Evolutionary conservation across 495 filamentous ascomycete species (phyloP).

Genomic region (Bathelium albidoporum): DNA sequence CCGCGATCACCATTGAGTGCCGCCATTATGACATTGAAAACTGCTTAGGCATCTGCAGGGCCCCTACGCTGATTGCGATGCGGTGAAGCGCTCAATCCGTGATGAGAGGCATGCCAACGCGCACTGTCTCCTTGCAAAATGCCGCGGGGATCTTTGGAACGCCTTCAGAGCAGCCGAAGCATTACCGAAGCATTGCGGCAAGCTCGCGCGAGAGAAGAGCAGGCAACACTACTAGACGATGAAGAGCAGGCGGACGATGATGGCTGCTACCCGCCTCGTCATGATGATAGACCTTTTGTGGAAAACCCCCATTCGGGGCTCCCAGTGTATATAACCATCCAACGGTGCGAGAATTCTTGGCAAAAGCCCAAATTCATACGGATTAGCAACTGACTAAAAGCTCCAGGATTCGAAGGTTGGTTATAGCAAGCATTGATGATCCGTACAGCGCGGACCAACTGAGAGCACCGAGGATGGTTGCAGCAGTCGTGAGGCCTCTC

Average conservation of each 20-base stretch:
- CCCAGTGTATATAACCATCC: slow-evolving; percentile 29
- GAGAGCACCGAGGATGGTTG: slow-evolving; percentile 56
- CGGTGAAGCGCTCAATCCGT: too few species aligned
- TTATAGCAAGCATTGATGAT: slow-evolving; percentile 42
- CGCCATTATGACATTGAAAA: too few species aligned
- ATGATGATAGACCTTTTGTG: slow-evolving; percentile 18
- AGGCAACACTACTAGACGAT: slow-evolving; percentile 29
- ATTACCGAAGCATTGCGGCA: slow-evolving; percentile 28
- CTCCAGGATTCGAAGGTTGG: slow-evolving; percentile 24
- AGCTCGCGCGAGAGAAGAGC: slow-evolving; percentile 28
- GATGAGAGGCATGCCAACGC: not conserved
- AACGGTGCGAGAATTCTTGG: slow-evolving; percentile 7
- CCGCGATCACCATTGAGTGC: too few species aligned
- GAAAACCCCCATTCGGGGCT: slow-evolving; percentile 26
- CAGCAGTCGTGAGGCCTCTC: slow-evolving; percentile 56
- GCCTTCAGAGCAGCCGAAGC: slow-evolving; percentile 19
- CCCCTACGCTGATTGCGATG: not conserved
- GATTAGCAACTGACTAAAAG: not conserved
- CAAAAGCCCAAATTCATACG: not conserved
- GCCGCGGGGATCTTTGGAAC: not conserved
- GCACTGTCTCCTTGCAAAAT: not conserved
- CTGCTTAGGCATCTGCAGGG: not conserved
- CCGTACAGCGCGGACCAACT: slow-evolving; percentile 58
- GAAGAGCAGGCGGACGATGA: slow-evolving; percentile 28
- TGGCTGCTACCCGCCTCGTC: slow-evolving; percentile 24